Percentiles rank a stretch among this genome's conserved stretches.
These are phyloP conservation scores for Jatropha multifida DNA, from an alignment of 441 rosid genomes.

Conservation along the genomic window DNA sequence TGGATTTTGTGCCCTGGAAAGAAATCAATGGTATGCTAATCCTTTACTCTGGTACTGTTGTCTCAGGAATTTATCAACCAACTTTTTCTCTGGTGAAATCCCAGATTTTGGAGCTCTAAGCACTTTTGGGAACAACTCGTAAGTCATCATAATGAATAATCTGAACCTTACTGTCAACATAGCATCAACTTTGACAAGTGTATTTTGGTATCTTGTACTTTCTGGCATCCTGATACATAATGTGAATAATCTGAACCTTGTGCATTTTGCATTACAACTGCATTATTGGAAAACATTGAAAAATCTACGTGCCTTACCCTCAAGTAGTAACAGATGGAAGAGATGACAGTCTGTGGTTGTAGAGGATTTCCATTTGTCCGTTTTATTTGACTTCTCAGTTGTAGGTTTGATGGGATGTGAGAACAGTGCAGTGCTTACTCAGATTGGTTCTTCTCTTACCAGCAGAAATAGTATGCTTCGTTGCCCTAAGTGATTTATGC, in stretches of 20 bases:
- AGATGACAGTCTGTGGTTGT: background rate
- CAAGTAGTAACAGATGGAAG: background rate
- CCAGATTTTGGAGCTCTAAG: slow-evolving; percentile 86
- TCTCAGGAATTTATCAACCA: slow-evolving; percentile 79
- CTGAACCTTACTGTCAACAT: background rate
- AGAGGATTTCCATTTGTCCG: background rate
- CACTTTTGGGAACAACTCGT: slow-evolving; percentile 74
- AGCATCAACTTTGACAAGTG: background rate
- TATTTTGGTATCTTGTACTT: background rate
- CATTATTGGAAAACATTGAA: background rate
- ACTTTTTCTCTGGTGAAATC: slow-evolving; percentile 91
- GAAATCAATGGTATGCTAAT: background rate
- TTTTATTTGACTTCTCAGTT: background rate
- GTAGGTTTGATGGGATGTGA: background rate
- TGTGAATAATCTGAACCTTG: background rate
- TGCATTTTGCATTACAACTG: background rate
- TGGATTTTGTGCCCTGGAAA: background rate
- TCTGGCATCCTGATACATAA: background rate
- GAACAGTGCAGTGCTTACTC: background rate
- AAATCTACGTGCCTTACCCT: background rate
- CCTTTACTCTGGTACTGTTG: slow-evolving; percentile 19
- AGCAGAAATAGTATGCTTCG: background rate
- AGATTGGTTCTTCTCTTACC: background rate
- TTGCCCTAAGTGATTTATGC: background rate
- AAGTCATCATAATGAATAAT: slow-evolving; percentile 31